Conservation (phyloP, 768 basidiomycete species). For the Tephrocybe sp. region DNA sequence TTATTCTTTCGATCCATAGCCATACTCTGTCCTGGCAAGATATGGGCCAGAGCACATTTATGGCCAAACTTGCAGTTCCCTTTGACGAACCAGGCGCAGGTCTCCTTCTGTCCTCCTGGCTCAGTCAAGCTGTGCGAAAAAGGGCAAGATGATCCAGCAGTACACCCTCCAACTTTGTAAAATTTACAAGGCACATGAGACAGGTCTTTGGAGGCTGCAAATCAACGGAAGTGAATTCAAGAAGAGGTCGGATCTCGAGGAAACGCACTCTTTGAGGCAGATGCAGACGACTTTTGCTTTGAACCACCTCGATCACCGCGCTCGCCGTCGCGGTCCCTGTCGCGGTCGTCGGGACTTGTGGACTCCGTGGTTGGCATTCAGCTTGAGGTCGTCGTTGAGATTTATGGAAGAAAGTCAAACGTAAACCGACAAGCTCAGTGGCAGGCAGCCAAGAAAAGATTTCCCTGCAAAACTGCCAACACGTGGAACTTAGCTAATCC, state of each 20-base stretch:
- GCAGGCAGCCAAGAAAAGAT: constrained; percentile 31
- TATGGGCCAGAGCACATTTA: constrained; percentile 92
- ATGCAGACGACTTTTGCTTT: constrained; percentile 19
- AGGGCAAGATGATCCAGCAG: constrained; percentile 92
- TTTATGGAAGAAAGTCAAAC: neutral
- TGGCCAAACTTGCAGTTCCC: constrained; percentile 75
- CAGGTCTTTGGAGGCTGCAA: constrained; percentile 66
- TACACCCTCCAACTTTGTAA: constrained; percentile 92
- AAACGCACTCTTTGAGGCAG: constrained; percentile 21
- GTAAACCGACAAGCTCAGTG: constrained; percentile 9
- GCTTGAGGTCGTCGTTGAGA: constrained; percentile 3
- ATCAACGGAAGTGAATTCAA: constrained; percentile 22
- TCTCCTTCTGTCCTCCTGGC: constrained; percentile 77
- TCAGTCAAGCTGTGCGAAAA: constrained; percentile 83
- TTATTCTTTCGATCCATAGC: constrained; percentile 98
- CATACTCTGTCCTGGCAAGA: constrained; percentile 92
- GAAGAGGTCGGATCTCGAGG: constrained; percentile 6
- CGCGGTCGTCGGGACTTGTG: constrained; percentile 20
- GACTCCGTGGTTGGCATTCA: constrained; percentile 22
- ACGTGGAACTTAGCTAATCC: constrained; percentile 37
- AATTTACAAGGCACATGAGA: constrained; percentile 98
- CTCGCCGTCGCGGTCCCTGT: constrained; percentile 20
- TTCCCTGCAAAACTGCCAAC: constrained; percentile 35
- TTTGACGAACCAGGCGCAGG: constrained; percentile 90
- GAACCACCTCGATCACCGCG: constrained; percentile 19